phyloP scores from a whole-genome alignment of 768 basidiomycete species.

The Suillus placidus region DNA sequence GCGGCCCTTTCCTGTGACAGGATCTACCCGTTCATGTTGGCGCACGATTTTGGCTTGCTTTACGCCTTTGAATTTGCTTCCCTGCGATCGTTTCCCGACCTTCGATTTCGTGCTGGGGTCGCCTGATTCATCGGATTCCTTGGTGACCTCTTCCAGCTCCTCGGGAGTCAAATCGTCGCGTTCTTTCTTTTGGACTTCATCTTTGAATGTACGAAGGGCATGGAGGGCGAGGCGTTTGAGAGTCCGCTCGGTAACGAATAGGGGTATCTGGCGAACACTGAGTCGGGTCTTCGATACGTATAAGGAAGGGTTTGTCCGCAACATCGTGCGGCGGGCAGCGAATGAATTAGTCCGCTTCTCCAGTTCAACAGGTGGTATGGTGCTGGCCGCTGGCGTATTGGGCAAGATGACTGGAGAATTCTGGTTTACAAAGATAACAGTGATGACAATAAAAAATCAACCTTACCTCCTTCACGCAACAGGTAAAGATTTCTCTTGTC shows the following conservation, averaged over 20 bases:
- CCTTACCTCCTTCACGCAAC: conserved; percentile 90
- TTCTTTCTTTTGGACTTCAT: conserved; percentile 66
- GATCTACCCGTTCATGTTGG: conserved; percentile 85
- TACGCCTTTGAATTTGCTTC: conserved; percentile 46
- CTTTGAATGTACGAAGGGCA: conserved; percentile 76
- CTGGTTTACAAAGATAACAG: conserved; percentile 10
- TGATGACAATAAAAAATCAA: background rate
- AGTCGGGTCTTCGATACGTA: conserved; percentile 95
- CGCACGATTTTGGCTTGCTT: conserved; percentile 94
- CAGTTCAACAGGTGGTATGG: conserved; percentile 72
- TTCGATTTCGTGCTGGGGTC: conserved; percentile 28
- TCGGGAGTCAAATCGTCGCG: conserved; percentile 69
- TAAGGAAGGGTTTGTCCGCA: conserved; percentile 90
- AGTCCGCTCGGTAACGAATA: conserved; percentile 86
- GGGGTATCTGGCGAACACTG: conserved; percentile 89
- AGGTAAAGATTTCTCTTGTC: conserved; percentile 97
- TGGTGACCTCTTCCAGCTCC: conserved; percentile 59
- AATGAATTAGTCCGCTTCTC: conserved; percentile 86
- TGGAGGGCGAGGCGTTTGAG: conserved; percentile 87
- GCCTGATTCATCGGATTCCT: conserved; percentile 20
- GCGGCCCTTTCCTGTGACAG: conserved; percentile 81
- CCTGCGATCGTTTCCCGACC: conserved; percentile 28
- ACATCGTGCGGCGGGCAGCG: conserved; percentile 78
- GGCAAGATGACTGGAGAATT: conserved; percentile 80
- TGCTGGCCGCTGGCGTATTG: conserved; percentile 76